Evolutionary conservation across 805 yeast genomes (phyloP), one percentile per base, ranked within the genome.

Genomic region (Candida alai): DNA sequence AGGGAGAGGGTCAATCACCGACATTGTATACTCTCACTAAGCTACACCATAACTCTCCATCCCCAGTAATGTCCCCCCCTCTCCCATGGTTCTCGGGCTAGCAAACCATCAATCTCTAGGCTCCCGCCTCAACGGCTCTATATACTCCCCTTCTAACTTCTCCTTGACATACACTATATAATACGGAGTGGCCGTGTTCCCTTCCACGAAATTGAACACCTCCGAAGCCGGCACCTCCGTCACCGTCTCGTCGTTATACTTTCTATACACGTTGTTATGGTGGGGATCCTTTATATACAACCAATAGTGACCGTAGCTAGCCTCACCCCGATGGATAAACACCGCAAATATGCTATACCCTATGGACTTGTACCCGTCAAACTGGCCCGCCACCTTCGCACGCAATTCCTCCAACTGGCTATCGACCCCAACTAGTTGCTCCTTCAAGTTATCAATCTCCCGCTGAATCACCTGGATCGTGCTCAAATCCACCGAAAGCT

Each of bases 261-360:
- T 89, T 41, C 96, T 69, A 75, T 78, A 93, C 14, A 84, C 62
- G 19, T 74, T 71, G 13, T 70, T 68, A 39, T 70, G 68, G 42
- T 71, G 71, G 3, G 78, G 75, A 57, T 93, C 97, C 39, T 75
- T 77, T 42, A 93, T 89, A 54, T 90, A 93, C 12, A 90, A 76
- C 97, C 97, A 93, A 58, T 93, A 93, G 58, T 93, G 98, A 2
- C 98, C 98, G 52, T 85, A 90, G 33, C 87, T 80, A 1, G 96
- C 97, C 49, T 88, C 94, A 5, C 98, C 98, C 32, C 96, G 68
- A 56, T 93, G 98, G 30, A 93, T 87, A 52, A 93, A 93, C 5
- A 90, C 80, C 0, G 97, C 95, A 62, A 89, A 90, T 9, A 93
- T 69, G 0, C 84, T 71, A 58, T 90, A 93, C 0, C 89, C 95